Conservation (phyloP, 441 rosid genomes). For the Geranium incanum region DNA sequence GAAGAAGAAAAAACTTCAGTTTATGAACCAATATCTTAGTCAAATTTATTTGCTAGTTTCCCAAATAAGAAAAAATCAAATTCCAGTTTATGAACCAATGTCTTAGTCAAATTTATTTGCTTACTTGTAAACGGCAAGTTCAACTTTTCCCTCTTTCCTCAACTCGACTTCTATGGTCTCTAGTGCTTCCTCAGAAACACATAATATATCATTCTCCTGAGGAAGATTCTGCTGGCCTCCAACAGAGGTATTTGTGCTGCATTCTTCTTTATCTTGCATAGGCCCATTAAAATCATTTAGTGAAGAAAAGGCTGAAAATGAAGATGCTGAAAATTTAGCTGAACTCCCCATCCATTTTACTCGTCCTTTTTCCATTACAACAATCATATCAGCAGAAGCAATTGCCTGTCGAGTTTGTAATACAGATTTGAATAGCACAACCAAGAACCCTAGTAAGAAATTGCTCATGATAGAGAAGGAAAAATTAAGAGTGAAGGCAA, state of each 20-base stretch:
- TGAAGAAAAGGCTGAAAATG: constrained; percentile 37
- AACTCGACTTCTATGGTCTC: constrained; percentile 57
- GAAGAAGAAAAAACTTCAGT: neutral
- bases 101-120: constrained; percentile 16
- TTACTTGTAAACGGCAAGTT: constrained; percentile 73
- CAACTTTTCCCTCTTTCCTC: constrained; percentile 85
- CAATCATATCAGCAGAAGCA: constrained; percentile 66
- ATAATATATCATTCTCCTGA: constrained; percentile 26
- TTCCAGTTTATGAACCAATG: neutral
- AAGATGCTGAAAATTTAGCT: constrained; percentile 46
- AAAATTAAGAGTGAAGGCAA: neutral
- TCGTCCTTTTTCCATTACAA: constrained; percentile 76
- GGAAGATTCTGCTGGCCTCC: constrained; percentile 26
- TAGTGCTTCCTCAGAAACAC: constrained; percentile 37
- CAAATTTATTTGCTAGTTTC: constrained; percentile 10
- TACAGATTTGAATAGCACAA: constrained; percentile 2
- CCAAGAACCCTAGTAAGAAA: neutral
- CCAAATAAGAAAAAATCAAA: neutral
- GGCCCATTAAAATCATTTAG: constrained; percentile 43
- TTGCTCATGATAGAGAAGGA: neutral
- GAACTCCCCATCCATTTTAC: constrained; percentile 77
- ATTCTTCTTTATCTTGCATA: constrained; percentile 25
- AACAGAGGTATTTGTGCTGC: constrained; percentile 20
- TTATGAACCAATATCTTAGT: constrained; percentile 4
- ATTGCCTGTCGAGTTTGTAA: constrained; percentile 53